A percentile compares a stretch with the other conserved stretches of the same genome.
Evolutionary conservation across 2,329 filamentous ascomycete genomes (phyloP).

Genomic region (Trichophyton equinum): DNA sequence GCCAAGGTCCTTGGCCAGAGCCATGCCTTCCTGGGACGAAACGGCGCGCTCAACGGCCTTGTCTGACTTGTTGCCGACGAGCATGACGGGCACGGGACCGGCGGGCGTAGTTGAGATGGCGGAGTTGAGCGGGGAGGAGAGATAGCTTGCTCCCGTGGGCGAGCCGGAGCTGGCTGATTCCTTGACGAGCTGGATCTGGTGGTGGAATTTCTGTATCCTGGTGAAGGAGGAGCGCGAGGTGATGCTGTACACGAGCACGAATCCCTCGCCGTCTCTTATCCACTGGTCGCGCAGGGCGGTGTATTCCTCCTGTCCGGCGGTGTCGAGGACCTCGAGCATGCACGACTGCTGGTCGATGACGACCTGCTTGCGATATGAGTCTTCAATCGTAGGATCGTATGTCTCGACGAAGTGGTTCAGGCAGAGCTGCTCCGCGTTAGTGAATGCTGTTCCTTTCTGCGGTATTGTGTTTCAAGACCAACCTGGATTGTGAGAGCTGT

Average conservation of each 20-base stretch:
- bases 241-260: slow-evolving; percentile 96
- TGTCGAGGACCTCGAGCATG: slow-evolving; percentile 93
- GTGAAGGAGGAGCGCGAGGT: slow-evolving; percentile 91
- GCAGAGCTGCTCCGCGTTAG: slow-evolving; percentile 52
- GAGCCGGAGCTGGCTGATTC: slow-evolving; percentile 56
- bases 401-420: slow-evolving; percentile 94
- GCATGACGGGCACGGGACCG: slow-evolving; percentile 76
- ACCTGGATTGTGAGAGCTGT: slow-evolving; percentile 81
- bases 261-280: slow-evolving; percentile 97
- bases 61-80: slow-evolving; percentile 98
- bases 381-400: slow-evolving; percentile 79
- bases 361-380: slow-evolving; percentile 78
- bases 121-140: slow-evolving; percentile 37
- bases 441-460: neutral
- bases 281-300: slow-evolving; percentile 99
- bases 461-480: neutral
- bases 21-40: slow-evolving; percentile 88
- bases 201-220: slow-evolving; percentile 88
- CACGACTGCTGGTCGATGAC: slow-evolving; percentile 79
- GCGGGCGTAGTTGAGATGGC: slow-evolving; percentile 38
- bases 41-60: slow-evolving; percentile 91
- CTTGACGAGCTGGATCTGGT: slow-evolving; percentile 94
- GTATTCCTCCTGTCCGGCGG: slow-evolving; percentile 97
- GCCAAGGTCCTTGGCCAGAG: slow-evolving; percentile 77
- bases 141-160: slow-evolving; percentile 38